These are phyloP conservation scores for Lignosus rhinocerotis DNA, from an alignment of 1,284 basidiomycete genomes.

Conservation along the genomic window DNA sequence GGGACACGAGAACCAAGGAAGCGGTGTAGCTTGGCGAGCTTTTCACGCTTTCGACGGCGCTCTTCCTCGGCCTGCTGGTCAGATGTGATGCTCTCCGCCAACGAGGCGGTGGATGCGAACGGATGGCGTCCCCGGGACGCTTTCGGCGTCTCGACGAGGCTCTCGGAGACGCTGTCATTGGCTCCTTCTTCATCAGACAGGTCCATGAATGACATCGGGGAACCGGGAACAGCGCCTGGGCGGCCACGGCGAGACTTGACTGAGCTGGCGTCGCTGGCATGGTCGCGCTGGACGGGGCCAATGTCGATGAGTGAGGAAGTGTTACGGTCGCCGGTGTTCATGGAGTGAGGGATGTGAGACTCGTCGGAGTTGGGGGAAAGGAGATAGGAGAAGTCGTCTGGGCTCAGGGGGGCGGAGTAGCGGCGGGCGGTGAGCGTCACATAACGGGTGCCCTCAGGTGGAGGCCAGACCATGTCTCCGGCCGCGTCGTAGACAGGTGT, in stretches of 20 bases:
- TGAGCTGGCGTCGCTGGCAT: conserved; percentile 23
- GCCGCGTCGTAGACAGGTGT: conserved; percentile 18
- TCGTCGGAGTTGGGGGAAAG: conserved; percentile 12
- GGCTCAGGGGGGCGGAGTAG: conserved; percentile 51
- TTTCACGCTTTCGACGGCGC: conserved; percentile 66
- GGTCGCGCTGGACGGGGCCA: conserved; percentile 24
- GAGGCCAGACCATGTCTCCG: conserved; percentile 31
- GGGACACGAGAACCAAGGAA: conserved; percentile 79
- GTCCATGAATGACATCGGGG: conserved; percentile 64
- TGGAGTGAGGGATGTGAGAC: conserved; percentile 7
- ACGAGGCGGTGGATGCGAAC: conserved; percentile 41
- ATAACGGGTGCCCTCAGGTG: conserved; percentile 36
- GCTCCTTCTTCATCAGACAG: conserved; percentile 59
- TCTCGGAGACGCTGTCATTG: conserved; percentile 29
- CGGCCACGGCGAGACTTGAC: conserved; percentile 10
- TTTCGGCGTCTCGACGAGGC: conserved; percentile 33
- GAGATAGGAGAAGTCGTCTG: conserved; percentile 36
- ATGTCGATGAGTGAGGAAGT: conserved; percentile 27
- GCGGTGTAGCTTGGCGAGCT: conserved; percentile 75
- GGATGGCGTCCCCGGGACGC: conserved; percentile 27
- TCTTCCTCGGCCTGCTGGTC: conserved; percentile 60
- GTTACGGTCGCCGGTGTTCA: conserved; percentile 3
- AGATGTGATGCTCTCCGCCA: conserved; percentile 50
- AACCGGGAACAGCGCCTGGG: conserved; percentile 23
- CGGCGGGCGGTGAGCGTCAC: conserved; percentile 40